These are phyloP conservation scores for Chlamydomonas incerta DNA, from an alignment of 139 green algal genomes.

Conservation along the genomic window DNA sequence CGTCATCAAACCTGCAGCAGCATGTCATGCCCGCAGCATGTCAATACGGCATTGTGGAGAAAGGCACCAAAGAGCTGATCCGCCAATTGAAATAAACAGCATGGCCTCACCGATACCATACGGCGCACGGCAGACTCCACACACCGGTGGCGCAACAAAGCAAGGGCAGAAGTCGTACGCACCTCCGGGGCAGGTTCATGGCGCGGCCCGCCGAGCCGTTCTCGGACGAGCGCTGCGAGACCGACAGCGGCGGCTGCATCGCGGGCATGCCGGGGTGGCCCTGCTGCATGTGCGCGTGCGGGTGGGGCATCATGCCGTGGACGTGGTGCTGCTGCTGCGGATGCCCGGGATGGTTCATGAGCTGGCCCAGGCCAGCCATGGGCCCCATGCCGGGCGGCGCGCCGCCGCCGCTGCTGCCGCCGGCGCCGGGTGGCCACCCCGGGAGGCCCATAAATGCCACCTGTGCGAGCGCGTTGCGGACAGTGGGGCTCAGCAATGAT, in stretches of 20 bases:
- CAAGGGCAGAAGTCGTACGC: background rate
- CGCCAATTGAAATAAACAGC: no score
- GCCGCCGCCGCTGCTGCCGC: background rate
- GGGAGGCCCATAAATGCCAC: background rate
- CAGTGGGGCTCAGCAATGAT: no score
- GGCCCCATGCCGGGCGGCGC: background rate
- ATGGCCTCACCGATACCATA: no score
- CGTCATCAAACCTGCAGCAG: conserved; percentile 14
- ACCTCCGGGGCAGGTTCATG: conserved; percentile 13
- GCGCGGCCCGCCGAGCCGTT: background rate
- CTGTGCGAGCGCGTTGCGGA: no score
- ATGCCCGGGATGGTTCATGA: conserved; percentile 1
- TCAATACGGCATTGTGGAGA: no score
- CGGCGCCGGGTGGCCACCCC: no score
- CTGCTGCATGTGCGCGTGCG: no score
- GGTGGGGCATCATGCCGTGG: background rate
- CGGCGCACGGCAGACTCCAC: no score
- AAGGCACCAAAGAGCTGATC: no score
- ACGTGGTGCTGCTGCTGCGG: background rate
- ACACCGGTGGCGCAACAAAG: no score
- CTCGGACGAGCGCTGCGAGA: background rate
- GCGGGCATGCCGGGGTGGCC: background rate
- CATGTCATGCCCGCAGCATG: no score
- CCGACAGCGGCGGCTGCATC: background rate
- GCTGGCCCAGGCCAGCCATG: conserved; percentile 30